Evolutionary conservation across 75 land plant genomes (phyloP), one percentile per base, ranked within the genome.

Genomic region (Pseudotsuga menziesii): DNA sequence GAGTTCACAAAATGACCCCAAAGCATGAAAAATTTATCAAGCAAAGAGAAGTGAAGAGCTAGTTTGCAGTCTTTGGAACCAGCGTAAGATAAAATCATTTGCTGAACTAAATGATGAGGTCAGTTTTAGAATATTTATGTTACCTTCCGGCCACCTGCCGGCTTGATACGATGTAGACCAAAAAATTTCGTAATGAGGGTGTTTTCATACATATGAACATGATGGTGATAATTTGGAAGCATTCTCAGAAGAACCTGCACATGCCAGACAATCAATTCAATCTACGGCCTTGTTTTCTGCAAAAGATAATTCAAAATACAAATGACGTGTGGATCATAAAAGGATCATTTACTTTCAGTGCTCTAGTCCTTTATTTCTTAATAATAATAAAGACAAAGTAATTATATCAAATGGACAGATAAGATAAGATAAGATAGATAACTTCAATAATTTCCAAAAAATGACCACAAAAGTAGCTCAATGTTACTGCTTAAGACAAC

Each of bases 131-230:
- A 20, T 75, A 58, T 78, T 69, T 62, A 75, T 20, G 17, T 78
- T 84, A 94, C 99, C 99, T 97, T 97, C 73, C 87, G 97, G 61
- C 99, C 99, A 78, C 99, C 96, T 70, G 98, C 85, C 63, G 99
- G 98, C 79, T 92, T 91, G 81, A 97, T 89, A 74, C 94, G 97
- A 81, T 97, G 99, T 79, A 97, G 98, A 66, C 99, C 99, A 87
- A 97, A 97, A 85, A 97, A 97, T 77, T 97, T 97, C 2, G 99
- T 94, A 44, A 97, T 85, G 14, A 97, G 93, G 35, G 99, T 97
- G 76, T 92, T 97, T 72, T 94, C 98, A 82, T 90, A 89, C 26
- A 78, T 77, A 25, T 82, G 82, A 27, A 97, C 99, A 85, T 97
- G 99, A 69, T 83, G 77, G 78, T 92, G 86, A 75, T 97, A 97